A percentile compares a stretch with the other conserved stretches of the same genome.
Evolutionary conservation across 2,329 filamentous ascomycete species (phyloP).

Genomic region (Fusarium pseudograminearum): DNA sequence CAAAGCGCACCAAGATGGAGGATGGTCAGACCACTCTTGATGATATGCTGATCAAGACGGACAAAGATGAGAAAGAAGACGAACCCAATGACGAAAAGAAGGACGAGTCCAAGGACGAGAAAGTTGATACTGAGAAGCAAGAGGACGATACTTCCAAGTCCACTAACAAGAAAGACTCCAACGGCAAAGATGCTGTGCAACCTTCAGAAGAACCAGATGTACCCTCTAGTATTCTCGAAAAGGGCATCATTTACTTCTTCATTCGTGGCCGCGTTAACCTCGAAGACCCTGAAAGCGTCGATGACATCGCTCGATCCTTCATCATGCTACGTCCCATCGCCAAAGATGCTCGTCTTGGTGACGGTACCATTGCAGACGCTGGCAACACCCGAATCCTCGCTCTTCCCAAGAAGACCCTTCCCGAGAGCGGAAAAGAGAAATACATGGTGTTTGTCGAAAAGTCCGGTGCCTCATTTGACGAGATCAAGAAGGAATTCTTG

Average conservation of each 20-base stretch:
- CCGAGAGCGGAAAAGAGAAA: constrained; percentile 73
- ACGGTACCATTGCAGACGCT: constrained; percentile 60
- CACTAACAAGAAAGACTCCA: constrained; percentile 10
- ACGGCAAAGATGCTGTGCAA: constrained; percentile 36
- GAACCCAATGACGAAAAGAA: constrained; percentile 12
- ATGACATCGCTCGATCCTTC: constrained; percentile 82
- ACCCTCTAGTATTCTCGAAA: constrained; percentile 76
- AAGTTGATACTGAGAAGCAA: constrained; percentile 14
- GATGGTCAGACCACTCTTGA: constrained; percentile 43
- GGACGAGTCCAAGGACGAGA: constrained; percentile 1
- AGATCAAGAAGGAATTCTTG: constrained; percentile 80
- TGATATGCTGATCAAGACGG: constrained; percentile 23
- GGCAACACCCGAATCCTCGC: constrained; percentile 78
- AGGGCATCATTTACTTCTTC: constrained; percentile 93
- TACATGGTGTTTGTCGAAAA: constrained; percentile 91
- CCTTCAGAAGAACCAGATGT: constrained; percentile 46
- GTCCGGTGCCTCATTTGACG: constrained; percentile 70
- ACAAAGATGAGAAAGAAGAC: background rate
- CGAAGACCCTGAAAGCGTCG: constrained; percentile 74
- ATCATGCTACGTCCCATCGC: constrained; percentile 82
- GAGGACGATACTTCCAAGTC: constrained; percentile 1
- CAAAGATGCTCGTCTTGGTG: constrained; percentile 70
- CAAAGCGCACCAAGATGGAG: constrained; percentile 47
- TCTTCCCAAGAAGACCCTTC: constrained; percentile 87
- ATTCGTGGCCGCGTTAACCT: constrained; percentile 81